Evolutionary conservation across 83 land plant species (phyloP).

Genomic region (Picea abies): DNA sequence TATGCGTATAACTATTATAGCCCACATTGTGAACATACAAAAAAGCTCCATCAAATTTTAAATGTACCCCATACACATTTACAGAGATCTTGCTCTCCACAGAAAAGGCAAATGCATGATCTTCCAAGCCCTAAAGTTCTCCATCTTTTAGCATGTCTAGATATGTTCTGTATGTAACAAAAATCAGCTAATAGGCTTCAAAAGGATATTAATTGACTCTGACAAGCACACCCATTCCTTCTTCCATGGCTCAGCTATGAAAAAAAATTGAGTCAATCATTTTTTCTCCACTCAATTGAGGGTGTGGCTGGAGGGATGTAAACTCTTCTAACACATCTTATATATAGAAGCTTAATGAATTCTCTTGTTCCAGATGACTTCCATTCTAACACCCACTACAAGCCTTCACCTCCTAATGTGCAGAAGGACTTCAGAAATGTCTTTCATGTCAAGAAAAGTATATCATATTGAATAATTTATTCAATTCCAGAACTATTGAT

Average conservation of each 20-base stretch:
- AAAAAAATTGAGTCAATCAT: not conserved
- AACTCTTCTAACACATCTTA: not conserved
- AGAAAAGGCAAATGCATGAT: not conserved
- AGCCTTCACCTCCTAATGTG: no score
- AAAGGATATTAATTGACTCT: not conserved
- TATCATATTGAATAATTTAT: not conserved
- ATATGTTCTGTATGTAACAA: not conserved
- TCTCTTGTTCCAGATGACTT: no score
- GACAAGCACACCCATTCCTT: not conserved
- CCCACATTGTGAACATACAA: no score
- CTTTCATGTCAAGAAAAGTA: not conserved
- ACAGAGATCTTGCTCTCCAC: not conserved
- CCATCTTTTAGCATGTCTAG: not conserved
- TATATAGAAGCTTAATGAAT: no score
- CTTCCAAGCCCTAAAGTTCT: not conserved
- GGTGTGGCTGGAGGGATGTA: no score
- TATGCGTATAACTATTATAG: not conserved
- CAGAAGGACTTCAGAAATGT: not conserved
- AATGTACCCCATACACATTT: not conserved
- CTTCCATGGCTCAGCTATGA: not conserved
- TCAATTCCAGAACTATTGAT: not conserved
- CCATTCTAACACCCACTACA: no score
- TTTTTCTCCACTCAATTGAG: no score
- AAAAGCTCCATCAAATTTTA: not conserved
- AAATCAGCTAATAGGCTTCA: not conserved